Base-by-base conservation (phyloP, 495 filamentous ascomycete species). In the Penicillium salamii region DNA sequence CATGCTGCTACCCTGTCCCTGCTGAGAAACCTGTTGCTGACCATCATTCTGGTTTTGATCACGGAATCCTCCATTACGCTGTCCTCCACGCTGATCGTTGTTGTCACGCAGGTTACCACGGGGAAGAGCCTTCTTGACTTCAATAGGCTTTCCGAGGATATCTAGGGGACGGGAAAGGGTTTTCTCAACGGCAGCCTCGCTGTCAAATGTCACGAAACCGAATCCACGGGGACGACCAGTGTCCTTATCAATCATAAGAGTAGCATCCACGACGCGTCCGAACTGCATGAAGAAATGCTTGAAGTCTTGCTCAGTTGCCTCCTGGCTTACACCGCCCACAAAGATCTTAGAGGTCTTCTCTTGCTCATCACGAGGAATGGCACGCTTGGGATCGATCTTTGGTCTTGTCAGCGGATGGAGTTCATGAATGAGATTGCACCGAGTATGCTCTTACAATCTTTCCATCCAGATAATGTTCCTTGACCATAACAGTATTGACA, bases 191-290 rank as follows among this genome's bases (percentile, higher is more conserved):
- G 95, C 95, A 15, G 87, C 87, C 58, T 97, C 93, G 57, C 87
- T 91, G 67, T 98, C 93, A 54, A 98, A 98, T 0, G 93, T 98
- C 32, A 98, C 93, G 60, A 98, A 98, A n/a, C 93, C 93, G 59
- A 98, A 98, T 8, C 93, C 93, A 52, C 93, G 84, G 3, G 93
- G 93, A 18, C 93, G 84, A 26, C 91, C 91, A 7, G 93, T 97
- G 62, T 98, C 93, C 69, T 98, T 98, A 68, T 98, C 93, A 80
- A 98, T 98, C 93, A 98, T 98, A 15, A 98, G 80, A 1, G 93
- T 98, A 9, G 93, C 93, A 67, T 98, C 93, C 36, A 98, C 84
- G 23, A 98, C 93, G 46, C 93, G 84, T 33, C 93, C 93, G 59
- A 96, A 98, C 64, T 95, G 88, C 67, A 86, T 87, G 69, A 98